Conservation (phyloP, 306 rosid species). For the Trifolium pratense region DNA sequence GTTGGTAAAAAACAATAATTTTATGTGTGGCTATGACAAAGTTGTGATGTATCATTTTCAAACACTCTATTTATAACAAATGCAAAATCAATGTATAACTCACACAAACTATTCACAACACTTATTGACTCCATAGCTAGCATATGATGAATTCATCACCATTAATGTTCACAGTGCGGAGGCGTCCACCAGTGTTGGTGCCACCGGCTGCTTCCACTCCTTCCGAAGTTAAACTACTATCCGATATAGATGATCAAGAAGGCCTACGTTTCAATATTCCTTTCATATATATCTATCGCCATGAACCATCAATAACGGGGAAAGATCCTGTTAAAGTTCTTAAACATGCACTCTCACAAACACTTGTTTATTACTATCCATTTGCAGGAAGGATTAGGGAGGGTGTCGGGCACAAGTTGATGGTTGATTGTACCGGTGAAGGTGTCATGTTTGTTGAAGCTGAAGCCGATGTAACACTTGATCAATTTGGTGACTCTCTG, state of each 20-base stretch:
- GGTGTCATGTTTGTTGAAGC: slow-evolving; percentile 57
- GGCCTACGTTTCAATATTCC: slow-evolving; percentile 2
- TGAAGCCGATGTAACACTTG: slow-evolving; percentile 51
- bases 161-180: slow-evolving; percentile 13
- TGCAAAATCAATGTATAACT: too few species aligned
- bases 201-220: slow-evolving; percentile 43
- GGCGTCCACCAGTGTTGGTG: slow-evolving; percentile 38
- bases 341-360: neutral
- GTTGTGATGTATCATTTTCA: too few species aligned
- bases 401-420: slow-evolving; percentile 6
- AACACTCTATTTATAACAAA: too few species aligned
- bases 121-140: neutral
- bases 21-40: too few species aligned
- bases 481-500: slow-evolving; percentile 46
- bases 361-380: slow-evolving; percentile 41
- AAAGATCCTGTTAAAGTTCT: slow-evolving; percentile 40
- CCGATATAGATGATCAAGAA: slow-evolving; percentile 48
- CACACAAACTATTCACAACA: too few species aligned
- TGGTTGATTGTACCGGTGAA: slow-evolving; percentile 57
- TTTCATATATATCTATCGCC: neutral
- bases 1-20: too few species aligned
- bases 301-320: slow-evolving; percentile 16
- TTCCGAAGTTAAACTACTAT: slow-evolving; percentile 25
- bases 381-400: slow-evolving; percentile 45
- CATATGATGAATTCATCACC: neutral